Percentiles rank a stretch among this genome's conserved stretches.
Conservation (phyloP, 177 flowering plant species). For the Vitis hybrid region DNA sequence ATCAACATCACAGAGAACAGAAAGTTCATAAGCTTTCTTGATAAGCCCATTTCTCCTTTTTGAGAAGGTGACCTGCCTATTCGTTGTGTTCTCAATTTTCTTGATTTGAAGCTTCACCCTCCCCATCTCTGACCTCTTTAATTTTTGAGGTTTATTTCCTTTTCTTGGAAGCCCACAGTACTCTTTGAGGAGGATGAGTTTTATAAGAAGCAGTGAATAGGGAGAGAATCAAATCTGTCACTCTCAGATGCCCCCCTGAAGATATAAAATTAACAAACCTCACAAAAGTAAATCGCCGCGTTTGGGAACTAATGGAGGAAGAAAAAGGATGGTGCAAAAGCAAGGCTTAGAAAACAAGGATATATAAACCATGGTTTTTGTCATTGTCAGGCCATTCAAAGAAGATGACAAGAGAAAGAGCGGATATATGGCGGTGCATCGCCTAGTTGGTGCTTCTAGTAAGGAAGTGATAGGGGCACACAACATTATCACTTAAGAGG, state of each 20-base stretch:
- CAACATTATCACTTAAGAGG: no score
- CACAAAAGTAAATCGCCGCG: neutral
- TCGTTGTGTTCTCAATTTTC: conserved; percentile 53
- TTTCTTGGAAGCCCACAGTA: neutral
- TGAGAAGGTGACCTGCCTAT: conserved; percentile 58
- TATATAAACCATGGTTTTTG: conserved; percentile 17
- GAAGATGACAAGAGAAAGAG: conserved; percentile 16
- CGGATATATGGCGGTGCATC: no score
- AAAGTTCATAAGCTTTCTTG: conserved; percentile 64
- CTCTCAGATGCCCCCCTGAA: neutral
- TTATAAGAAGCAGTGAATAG: neutral
- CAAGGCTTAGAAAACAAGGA: neutral
- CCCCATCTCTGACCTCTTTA: conserved; percentile 29
- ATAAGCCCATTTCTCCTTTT: conserved; percentile 58
- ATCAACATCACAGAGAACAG: conserved; percentile 58
- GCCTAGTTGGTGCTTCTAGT: no score
- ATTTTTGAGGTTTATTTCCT: neutral
- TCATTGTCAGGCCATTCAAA: conserved; percentile 23
- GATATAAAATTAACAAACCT: neutral
- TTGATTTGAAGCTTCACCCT: conserved; percentile 54
- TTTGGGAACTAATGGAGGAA: neutral
- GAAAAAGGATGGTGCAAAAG: neutral
- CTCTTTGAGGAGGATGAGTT: neutral
- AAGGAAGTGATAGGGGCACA: no score
- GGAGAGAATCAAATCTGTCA: neutral